Percentiles rank a stretch among this genome's conserved stretches.
Evolutionary conservation across 768 basidiomycete genomes (phyloP).

Genomic region (Coprinopsis strossmayeri): DNA sequence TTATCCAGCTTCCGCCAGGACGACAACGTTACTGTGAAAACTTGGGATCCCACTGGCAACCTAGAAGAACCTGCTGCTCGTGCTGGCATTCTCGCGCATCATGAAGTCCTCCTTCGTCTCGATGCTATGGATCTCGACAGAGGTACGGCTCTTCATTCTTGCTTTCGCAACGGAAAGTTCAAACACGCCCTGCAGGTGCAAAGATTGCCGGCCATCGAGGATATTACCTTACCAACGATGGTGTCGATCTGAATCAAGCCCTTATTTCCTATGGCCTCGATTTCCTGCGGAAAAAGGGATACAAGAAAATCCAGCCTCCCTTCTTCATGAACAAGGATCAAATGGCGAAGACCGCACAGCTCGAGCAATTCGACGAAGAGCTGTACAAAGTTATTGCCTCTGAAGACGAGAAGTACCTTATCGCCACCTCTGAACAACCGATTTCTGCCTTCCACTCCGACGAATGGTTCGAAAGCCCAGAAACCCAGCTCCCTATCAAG

Average conservation of each 20-base stretch:
- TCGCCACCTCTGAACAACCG: conserved; percentile 98
- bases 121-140: conserved; percentile 97
- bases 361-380: conserved; percentile 98
- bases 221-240: conserved; percentile 93
- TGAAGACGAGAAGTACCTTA: conserved; percentile 97
- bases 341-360: conserved; percentile 97
- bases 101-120: conserved; percentile 88
- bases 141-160: conserved; percentile 45
- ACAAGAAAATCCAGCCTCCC: conserved; percentile 94
- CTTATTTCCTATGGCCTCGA: conserved; percentile 92
- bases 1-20: too few relatives aligned
- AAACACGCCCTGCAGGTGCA: conserved; percentile 45
- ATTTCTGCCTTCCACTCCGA: conserved; percentile 94
- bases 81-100: conserved; percentile 87
- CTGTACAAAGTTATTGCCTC: conserved; percentile 92
- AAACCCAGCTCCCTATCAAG: conserved; percentile 85
- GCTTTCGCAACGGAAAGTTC: neutral
- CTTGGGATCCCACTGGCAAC: conserved; percentile 82
- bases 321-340: conserved; percentile 98
- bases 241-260: conserved; percentile 95
- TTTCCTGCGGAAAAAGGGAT: conserved; percentile 75
- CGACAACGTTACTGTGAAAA: conserved; percentile 76
- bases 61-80: conserved; percentile 65
- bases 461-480: conserved; percentile 96
- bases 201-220: conserved; percentile 96